Conservation (phyloP, 805 yeast genomes). For the Lipomyces spencermartinsiae region DNA sequence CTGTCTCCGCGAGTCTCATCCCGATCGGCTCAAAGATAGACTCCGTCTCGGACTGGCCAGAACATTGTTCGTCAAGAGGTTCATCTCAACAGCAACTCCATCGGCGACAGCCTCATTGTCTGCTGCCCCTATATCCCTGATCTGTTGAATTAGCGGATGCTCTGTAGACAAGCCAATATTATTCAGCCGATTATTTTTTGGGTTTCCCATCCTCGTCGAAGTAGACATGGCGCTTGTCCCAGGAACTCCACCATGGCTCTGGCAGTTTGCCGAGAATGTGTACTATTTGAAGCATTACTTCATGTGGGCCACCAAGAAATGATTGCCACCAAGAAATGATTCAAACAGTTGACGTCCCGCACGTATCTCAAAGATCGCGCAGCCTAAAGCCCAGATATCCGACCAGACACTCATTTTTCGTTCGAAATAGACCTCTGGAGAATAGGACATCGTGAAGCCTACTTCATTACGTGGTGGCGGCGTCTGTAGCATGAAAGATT, state of each 20-base stretch:
- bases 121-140: neutral
- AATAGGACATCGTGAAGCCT: neutral
- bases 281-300: too few species aligned
- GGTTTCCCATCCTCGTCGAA: constrained; percentile 2
- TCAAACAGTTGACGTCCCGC: neutral
- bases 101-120: neutral
- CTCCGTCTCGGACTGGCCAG: too few species aligned
- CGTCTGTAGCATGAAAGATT: neutral
- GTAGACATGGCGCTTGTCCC: neutral
- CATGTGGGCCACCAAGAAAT: too few species aligned
- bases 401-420: too few species aligned
- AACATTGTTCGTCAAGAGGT: neutral
- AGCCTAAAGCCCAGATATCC: neutral
- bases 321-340: too few species aligned
- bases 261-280: too few species aligned
- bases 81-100: neutral
- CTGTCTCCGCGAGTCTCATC: neutral
- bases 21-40: neutral
- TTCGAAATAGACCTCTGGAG: neutral
- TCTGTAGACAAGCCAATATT: neutral
- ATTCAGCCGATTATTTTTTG: neutral
- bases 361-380: neutral
- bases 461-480: neutral
- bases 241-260: too few species aligned
- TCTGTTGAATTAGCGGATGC: neutral